Base-by-base conservation (phyloP, 148 eudicot species). In the Diospyros lotus region DNA sequence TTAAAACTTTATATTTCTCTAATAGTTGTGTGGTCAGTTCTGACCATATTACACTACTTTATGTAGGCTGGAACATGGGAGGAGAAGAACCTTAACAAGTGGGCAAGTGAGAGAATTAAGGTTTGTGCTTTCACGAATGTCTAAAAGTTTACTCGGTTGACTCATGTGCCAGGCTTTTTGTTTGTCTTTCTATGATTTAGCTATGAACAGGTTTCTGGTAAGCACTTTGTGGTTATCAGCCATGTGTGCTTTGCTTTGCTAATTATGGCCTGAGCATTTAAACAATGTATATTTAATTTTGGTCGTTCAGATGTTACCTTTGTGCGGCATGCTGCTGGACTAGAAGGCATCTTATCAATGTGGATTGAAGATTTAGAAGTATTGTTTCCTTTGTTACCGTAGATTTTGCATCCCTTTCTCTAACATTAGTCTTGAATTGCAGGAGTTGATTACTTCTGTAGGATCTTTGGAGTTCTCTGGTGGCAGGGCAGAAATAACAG, bases 61-160 rank as follows among this genome's bases (percentile, higher is more conserved):
- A 60, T 79, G 12, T 66, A 94, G 97, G 99, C 99, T 84, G 99
- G 99, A 78, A 95, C 99, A 43, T 95, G 99, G 99, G 99, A 95
- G 81, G 99, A 95, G 81, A 95, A 95, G 84, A 95, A 83, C 80
- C 82, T 95, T 58, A 90, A 88, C 76, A 89, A 87, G 73, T 95
- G 99, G 99, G 96, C 99, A 55, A 82, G 75, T 66, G 90, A 82
- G 9, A 88, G 93, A 78, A 95, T 95, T 54, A 92, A 89, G 99
- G 99, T 95, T 76, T 69, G 89, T 79, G 46, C 42, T 62, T 41
- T 50, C 11, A 4, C 41, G n/a, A 3, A 38, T 46, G 42, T 12
- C 39, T 39, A 5, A 10, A 0, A 39, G 5, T 66, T 58, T 28
- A 6, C 13, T 68, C 17, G 28, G 55, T 45, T 73, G 73, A 63